phyloP scores from a whole-genome alignment of 139 green algal species.

The Picochlorum costavermella region DNA sequence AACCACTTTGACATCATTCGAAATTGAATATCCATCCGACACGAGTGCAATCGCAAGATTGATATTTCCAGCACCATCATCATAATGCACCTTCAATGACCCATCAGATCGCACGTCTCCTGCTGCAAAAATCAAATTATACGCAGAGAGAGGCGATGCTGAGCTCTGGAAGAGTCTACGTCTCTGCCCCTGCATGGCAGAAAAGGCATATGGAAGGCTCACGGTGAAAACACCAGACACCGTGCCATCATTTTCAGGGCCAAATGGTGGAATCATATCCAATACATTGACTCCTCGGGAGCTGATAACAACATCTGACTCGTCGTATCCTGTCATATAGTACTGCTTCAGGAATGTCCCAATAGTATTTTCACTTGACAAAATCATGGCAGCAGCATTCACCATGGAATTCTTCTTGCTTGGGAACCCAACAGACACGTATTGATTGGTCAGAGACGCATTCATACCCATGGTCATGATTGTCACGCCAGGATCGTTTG shows the following conservation, averaged over 20 bases:
- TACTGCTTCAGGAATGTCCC: neutral
- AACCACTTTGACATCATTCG: neutral
- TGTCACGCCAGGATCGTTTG: neutral
- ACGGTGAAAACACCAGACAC: neutral
- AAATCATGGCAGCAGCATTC: neutral
- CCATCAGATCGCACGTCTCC: neutral
- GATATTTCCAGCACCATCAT: neutral
- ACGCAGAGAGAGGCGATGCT: neutral
- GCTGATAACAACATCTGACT: neutral
- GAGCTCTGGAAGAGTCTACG: no score
- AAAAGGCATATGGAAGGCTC: neutral
- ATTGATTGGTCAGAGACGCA: neutral
- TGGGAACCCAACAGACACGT: neutral
- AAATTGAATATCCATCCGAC: neutral
- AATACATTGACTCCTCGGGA: neutral
- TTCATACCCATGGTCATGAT: slow-evolving; percentile 4
- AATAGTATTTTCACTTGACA: neutral
- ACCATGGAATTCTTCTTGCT: neutral
- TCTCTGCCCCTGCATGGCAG: no score
- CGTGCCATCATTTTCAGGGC: neutral
- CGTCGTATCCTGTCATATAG: neutral
- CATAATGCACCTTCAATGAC: neutral
- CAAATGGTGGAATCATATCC: neutral
- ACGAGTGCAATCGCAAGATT: neutral
- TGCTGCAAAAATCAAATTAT: neutral